Conservation (phyloP, 108 stramenopile species). For the Skeletonema costatum region DNA sequence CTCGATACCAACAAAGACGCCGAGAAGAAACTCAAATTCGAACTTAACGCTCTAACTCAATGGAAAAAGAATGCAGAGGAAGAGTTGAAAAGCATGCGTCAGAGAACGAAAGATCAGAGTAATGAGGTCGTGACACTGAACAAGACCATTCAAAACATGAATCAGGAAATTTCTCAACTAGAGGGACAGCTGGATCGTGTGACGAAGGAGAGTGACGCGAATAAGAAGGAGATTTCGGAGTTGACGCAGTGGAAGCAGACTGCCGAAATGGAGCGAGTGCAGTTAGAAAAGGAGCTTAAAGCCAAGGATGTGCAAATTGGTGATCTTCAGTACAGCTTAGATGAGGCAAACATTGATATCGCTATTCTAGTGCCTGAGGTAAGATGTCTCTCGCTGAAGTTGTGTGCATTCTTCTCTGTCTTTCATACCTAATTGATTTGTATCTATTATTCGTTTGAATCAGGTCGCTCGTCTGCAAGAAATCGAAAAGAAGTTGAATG, state of each 20-base stretch:
- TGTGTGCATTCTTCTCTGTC: background rate
- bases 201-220: slow-evolving; percentile 19
- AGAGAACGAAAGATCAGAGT: slow-evolving; percentile 17
- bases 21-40: slow-evolving; percentile 24
- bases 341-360: slow-evolving; percentile 33
- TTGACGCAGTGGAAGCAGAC: slow-evolving; percentile 36
- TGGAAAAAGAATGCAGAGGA: slow-evolving; percentile 33
- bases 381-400: background rate
- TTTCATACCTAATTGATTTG: background rate
- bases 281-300: slow-evolving; percentile 16
- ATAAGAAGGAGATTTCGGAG: slow-evolving; percentile 23
- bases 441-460: background rate
- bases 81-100: slow-evolving; percentile 7
- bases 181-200: slow-evolving; percentile 23
- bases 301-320: slow-evolving; percentile 24
- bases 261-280: slow-evolving; percentile 21
- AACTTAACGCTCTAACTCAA: slow-evolving; percentile 17
- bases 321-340: slow-evolving; percentile 21
- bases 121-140: slow-evolving; percentile 26
- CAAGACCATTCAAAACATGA: slow-evolving; percentile 11
- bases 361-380: slow-evolving; percentile 41
- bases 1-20: slow-evolving; percentile 19
- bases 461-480: slow-evolving; percentile 40
- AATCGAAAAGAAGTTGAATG: slow-evolving; percentile 29
- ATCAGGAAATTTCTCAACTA: slow-evolving; percentile 19